These are phyloP conservation scores for Aegilops longissima DNA, from an alignment of 176 grass and related monocot genomes.

Conservation along the genomic window DNA sequence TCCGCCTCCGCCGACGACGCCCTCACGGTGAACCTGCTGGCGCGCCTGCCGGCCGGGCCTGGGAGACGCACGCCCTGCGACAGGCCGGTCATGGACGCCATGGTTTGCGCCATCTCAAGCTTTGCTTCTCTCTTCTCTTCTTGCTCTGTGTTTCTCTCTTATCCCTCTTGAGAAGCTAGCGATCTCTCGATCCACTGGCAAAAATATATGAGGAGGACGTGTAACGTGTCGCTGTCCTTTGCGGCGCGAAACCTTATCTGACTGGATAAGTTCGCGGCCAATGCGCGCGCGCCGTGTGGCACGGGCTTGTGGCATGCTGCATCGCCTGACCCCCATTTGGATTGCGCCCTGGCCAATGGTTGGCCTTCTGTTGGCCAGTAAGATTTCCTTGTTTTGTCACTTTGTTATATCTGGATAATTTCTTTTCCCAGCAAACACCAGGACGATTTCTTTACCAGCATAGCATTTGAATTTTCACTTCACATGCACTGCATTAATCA, in stretches of 20 bases:
- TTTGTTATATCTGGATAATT: neutral
- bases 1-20: conserved; percentile 50
- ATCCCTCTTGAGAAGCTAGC: conserved; percentile 10
- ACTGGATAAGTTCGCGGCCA: conserved; percentile 70
- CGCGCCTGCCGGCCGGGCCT: conserved; percentile 15
- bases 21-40: conserved; percentile 35
- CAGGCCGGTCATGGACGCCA: conserved; percentile 94
- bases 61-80: conserved; percentile 57
- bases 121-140: neutral
- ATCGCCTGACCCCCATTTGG: conserved; percentile 21
- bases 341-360: conserved; percentile 30
- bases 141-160: neutral
- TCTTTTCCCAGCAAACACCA: neutral
- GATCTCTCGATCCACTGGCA: conserved; percentile 5
- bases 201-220: conserved; percentile 48
- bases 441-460: neutral
- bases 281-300: conserved; percentile 38
- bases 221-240: neutral
- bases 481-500: neutral
- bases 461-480: neutral
- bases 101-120: conserved; percentile 73
- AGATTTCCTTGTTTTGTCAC: conserved; percentile 7
- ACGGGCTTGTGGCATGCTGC: neutral
- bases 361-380: conserved; percentile 5
- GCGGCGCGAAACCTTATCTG: conserved; percentile 57